These are phyloP conservation scores for Saccharomycopsis vini DNA, from an alignment of 805 yeast species.

Conservation along the genomic window DNA sequence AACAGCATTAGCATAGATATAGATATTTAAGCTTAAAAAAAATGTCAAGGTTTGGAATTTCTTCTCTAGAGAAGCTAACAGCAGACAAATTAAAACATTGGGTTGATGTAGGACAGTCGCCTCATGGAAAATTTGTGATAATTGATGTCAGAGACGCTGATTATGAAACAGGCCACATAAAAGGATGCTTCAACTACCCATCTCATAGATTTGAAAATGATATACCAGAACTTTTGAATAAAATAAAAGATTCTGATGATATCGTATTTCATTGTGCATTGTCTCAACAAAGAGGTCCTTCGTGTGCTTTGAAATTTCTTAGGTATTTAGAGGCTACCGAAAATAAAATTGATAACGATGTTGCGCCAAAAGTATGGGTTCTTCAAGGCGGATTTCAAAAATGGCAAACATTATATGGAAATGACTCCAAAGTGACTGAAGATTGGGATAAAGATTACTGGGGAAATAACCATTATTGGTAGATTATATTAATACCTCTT, in stretches of 20 bases:
- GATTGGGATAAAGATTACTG: constrained; percentile 41
- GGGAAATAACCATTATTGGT: too few species aligned
- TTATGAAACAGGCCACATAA: constrained; percentile 17
- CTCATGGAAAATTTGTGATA: constrained; percentile 17
- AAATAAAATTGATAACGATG: constrained; percentile 26
- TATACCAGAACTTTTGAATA: constrained; percentile 44
- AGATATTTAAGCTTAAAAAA: too few species aligned
- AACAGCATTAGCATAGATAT: too few species aligned
- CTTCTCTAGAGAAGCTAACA: constrained; percentile 11
- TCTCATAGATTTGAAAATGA: constrained; percentile 11
- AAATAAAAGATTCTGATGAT: constrained; percentile 62
- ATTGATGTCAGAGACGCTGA: constrained; percentile 20
- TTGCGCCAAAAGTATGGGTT: too few species aligned
- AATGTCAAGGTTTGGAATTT: constrained; percentile 4
- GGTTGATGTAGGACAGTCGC: constrained; percentile 13
- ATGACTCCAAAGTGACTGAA: constrained; percentile 55
- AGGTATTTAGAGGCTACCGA: constrained; percentile 24
- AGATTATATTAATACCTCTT: too few species aligned
- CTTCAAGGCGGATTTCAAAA: constrained; percentile 75
- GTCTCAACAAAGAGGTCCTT: constrained; percentile 88
- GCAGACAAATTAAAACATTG: constrained; percentile 15
- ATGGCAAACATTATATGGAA: constrained; percentile 77
- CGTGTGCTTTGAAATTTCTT: constrained; percentile 59
- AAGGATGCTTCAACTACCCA: constrained; percentile 13
- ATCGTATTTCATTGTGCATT: constrained; percentile 87